Conservation (phyloP, 2,329 filamentous ascomycete species). For the Aspergillus tubingensis region DNA sequence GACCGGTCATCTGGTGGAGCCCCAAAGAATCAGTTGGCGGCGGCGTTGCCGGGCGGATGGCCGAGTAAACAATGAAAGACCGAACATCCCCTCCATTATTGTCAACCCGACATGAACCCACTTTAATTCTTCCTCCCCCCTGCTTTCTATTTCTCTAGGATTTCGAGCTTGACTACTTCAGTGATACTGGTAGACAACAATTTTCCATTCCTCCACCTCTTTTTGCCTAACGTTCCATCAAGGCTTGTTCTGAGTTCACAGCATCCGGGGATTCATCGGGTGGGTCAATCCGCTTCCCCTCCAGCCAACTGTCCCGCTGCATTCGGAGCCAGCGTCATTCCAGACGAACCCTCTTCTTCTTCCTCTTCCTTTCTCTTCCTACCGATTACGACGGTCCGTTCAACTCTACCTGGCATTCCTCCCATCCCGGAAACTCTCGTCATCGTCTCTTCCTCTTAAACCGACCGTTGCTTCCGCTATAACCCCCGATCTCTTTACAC, state of each 20-base stretch:
- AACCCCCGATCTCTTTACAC: not conserved
- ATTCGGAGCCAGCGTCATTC: constrained; percentile 37
- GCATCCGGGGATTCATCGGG: constrained; percentile 20
- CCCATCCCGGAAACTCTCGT: not conserved
- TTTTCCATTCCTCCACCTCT: constrained; percentile 1
- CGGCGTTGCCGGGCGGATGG: constrained; percentile 10
- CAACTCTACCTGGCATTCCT: constrained; percentile 12
- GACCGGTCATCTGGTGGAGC: constrained; percentile 1
- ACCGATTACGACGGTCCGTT: constrained; percentile 17
- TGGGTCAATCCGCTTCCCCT: constrained; percentile 23
- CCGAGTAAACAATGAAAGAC: constrained; percentile 5
- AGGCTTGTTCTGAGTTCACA: constrained; percentile 21
- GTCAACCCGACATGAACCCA: not conserved
- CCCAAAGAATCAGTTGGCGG: not conserved
- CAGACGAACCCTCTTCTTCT: constrained; percentile 31
- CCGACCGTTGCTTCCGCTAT: not conserved
- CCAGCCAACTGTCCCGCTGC: constrained; percentile 23
- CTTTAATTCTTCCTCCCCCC: not conserved
- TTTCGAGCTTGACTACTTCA: not conserved
- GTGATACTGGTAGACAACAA: not conserved
- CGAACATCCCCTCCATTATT: not conserved
- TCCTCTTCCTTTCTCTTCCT: constrained; percentile 24
- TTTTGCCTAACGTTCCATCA: not conserved
- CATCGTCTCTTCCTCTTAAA: not conserved
- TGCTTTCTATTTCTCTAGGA: not conserved